Percentiles rank a stretch among this genome's conserved stretches.
phyloP scores from a whole-genome alignment of 257 asterid species.

The Plantago elongata region DNA sequence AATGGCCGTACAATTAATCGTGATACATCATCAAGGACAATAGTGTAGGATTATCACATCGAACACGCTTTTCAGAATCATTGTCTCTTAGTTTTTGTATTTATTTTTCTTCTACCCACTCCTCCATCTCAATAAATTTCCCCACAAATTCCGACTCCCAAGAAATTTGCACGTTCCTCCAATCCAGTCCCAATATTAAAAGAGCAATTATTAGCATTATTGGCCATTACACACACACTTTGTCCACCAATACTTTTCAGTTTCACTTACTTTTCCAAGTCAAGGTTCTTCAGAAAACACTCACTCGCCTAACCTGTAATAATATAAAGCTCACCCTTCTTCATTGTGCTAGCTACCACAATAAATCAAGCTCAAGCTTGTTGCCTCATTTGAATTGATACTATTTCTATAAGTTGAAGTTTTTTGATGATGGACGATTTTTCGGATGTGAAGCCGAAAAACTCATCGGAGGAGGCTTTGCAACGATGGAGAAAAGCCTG shows the following conservation, averaged over 20 bases:
- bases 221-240: neutral
- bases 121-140: too few species aligned
- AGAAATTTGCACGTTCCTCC: slow-evolving; percentile 13
- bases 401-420: too few species aligned
- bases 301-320: neutral
- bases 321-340: neutral
- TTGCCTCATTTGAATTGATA: neutral
- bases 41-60: too few species aligned
- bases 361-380: neutral
- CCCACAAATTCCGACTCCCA: neutral
- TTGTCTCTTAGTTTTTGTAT: too few species aligned
- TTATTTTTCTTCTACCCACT: too few species aligned
- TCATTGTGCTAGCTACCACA: neutral
- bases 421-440: slow-evolving; percentile 65
- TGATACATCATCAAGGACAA: too few species aligned
- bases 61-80: too few species aligned
- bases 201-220: neutral
- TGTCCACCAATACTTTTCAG: neutral
- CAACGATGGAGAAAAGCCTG: slow-evolving; percentile 75
- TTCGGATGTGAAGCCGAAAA: slow-evolving; percentile 70
- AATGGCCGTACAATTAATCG: too few species aligned
- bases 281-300: neutral
- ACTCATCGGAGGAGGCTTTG: slow-evolving; percentile 62
- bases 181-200: neutral
- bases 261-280: neutral